Percentiles rank a stretch among this genome's conserved stretches.
Evolutionary conservation across 202 grass and related monocot species (phyloP).

Genomic region (Setaria viridis): DNA sequence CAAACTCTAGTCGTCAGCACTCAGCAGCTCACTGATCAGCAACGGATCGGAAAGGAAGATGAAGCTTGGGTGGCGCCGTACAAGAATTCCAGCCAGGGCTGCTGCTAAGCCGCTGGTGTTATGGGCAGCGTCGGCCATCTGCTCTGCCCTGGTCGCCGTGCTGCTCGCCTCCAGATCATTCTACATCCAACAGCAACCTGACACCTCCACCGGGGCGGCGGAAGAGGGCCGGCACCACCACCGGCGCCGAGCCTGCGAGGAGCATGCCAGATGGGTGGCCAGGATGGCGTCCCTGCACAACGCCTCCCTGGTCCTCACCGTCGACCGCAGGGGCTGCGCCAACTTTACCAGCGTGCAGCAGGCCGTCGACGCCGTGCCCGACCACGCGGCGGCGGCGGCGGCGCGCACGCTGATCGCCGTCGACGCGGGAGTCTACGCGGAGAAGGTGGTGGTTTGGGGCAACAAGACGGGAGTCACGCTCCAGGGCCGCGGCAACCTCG

Average conservation of each 20-base stretch:
- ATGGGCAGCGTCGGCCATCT: slow-evolving; percentile 58
- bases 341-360: slow-evolving; percentile 82
- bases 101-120: slow-evolving; percentile 17
- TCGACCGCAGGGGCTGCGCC: slow-evolving; percentile 69
- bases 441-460: slow-evolving; percentile 74
- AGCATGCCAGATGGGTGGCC: slow-evolving; percentile 57
- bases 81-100: neutral
- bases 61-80: neutral
- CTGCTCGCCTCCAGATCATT: slow-evolving; percentile 41
- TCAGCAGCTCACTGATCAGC: no score
- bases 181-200: neutral
- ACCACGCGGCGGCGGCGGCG: slow-evolving; percentile 16
- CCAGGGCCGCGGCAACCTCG: slow-evolving; percentile 74
- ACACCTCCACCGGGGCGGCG: neutral
- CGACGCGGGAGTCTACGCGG: slow-evolving; percentile 64
- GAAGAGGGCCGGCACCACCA: slow-evolving; percentile 40
- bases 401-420: slow-evolving; percentile 66
- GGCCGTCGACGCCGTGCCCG: slow-evolving; percentile 68
- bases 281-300: slow-evolving; percentile 58
- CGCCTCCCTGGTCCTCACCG: slow-evolving; percentile 58
- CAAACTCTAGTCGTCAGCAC: neutral
- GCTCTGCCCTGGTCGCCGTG: slow-evolving; percentile 50
- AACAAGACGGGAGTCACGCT: slow-evolving; percentile 72
- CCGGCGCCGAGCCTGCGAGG: slow-evolving; percentile 43
- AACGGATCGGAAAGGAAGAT: neutral